A percentile compares a stretch with the other conserved stretches of the same genome.
Evolutionary conservation across 352 stramenopile genomes (phyloP).

Genomic region (Phytophthora ramorum): DNA sequence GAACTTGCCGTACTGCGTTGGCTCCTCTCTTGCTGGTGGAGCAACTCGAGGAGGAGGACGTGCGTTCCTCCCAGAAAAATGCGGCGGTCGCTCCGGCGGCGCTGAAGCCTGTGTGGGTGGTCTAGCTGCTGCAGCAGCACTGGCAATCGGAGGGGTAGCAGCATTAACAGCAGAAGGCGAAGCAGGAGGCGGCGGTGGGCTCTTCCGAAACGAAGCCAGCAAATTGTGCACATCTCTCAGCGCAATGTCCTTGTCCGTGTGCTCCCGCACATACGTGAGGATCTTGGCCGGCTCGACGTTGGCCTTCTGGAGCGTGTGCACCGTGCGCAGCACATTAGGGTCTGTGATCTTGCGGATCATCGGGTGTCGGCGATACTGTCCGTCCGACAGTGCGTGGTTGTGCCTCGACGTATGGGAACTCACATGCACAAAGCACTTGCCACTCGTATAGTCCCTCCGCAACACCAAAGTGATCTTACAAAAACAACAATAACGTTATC

Average conservation of each 20-base stretch:
- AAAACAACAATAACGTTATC: conserved; percentile 1
- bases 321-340: conserved; percentile 22
- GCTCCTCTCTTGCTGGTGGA: conserved; percentile 1
- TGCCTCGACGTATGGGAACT: conserved; percentile 32
- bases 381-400: conserved; percentile 35
- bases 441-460: conserved; percentile 21
- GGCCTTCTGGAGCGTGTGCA: conserved; percentile 29
- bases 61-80: conserved; percentile 7
- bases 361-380: conserved; percentile 31
- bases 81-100: background rate
- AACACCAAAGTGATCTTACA: conserved; percentile 37
- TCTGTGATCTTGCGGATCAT: conserved; percentile 36
- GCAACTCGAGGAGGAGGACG: background rate
- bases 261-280: conserved; percentile 35
- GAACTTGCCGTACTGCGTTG: conserved; percentile 37
- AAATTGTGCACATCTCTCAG: conserved; percentile 38
- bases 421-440: conserved; percentile 32
- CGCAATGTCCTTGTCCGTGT: conserved; percentile 33
- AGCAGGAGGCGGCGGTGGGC: background rate
- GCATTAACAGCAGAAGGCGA: background rate
- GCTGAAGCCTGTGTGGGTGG: background rate
- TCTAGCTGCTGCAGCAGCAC: background rate
- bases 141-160: background rate
- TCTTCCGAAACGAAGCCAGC: conserved; percentile 29
- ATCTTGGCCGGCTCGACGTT: conserved; percentile 34